Percentiles rank a stretch among this genome's conserved stretches.
These are phyloP conservation scores for Monilinia fructigena DNA, from an alignment of 2,329 filamentous ascomycete genomes.

Conservation along the genomic window DNA sequence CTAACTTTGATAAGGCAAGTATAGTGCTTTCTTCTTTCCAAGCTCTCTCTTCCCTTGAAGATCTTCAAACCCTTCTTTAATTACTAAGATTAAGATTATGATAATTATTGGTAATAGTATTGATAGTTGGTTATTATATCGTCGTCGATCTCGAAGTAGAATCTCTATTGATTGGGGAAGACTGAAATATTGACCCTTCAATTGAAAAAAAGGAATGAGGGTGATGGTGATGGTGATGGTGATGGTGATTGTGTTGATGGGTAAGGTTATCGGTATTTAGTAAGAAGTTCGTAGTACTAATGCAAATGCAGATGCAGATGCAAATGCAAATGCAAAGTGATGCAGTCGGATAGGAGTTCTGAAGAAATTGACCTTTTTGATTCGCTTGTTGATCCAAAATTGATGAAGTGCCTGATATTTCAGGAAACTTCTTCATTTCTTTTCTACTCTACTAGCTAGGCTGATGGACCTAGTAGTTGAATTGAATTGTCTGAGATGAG, in stretches of 20 bases:
- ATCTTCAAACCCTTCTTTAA: not conserved
- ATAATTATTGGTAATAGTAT: not conserved
- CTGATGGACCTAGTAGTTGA: not conserved
- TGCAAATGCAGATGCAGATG: not conserved
- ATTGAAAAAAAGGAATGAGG: conserved; percentile 8
- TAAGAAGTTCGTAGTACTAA: conserved; percentile 14
- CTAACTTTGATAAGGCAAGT: conserved; percentile 14
- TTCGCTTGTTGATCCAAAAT: conserved; percentile 19
- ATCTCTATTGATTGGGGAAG: conserved; percentile 3
- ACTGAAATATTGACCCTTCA: not conserved
- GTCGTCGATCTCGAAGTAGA: not conserved
- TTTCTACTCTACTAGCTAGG: too few relatives aligned
- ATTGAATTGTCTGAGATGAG: not conserved
- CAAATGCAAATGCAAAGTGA: not conserved
- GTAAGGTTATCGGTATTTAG: conserved; percentile 1
- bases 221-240: too few relatives aligned
- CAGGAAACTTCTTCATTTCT: conserved; percentile 8
- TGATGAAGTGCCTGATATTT: conserved; percentile 24
- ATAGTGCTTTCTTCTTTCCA: not conserved
- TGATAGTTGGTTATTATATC: not conserved
- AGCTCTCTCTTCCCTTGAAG: not conserved
- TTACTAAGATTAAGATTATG: not conserved
- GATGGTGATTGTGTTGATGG: too few relatives aligned
- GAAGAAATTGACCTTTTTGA: conserved; percentile 21
- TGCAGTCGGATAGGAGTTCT: conserved; percentile 24